A percentile compares a stretch with the other conserved stretches of the same genome.
These are phyloP conservation scores for Cucumis cinereus DNA, from an alignment of 306 rosid genomes.

Conservation along the genomic window DNA sequence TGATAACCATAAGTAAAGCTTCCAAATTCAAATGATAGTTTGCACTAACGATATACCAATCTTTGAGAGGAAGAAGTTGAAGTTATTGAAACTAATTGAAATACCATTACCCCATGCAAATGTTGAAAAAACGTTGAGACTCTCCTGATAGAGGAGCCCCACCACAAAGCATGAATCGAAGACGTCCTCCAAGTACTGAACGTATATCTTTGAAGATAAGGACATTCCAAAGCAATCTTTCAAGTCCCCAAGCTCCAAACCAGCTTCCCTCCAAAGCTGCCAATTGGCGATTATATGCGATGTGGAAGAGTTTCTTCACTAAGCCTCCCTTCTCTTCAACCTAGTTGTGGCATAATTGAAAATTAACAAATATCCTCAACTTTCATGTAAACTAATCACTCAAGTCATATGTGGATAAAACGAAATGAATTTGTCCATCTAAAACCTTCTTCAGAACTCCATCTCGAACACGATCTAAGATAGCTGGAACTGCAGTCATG, in stretches of 20 bases:
- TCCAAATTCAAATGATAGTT: not conserved
- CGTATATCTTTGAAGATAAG: constrained; percentile 53
- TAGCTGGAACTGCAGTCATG: constrained; percentile 85
- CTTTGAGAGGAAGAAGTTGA: not conserved
- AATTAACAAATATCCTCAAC: not conserved
- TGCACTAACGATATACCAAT: not conserved
- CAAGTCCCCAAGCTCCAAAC: constrained; percentile 96
- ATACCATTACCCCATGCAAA: constrained; percentile 73
- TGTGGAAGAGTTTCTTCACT: constrained; percentile 48
- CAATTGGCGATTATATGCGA: constrained; percentile 52
- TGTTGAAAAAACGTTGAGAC: constrained; percentile 69
- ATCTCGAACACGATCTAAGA: constrained; percentile 75
- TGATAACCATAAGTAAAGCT: not conserved
- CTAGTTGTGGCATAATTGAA: constrained; percentile 19
- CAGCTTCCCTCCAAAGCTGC: constrained; percentile 84
- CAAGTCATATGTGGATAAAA: too few species aligned
- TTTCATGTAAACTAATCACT: not conserved
- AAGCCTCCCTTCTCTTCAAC: constrained; percentile 60
- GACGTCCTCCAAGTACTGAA: constrained; percentile 48
- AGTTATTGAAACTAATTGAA: not conserved
- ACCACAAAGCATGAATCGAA: constrained; percentile 72
- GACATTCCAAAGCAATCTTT: constrained; percentile 56
- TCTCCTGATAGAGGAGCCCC: constrained; percentile 91
- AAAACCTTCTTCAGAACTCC: constrained; percentile 71
- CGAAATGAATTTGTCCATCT: not conserved